Base-by-base conservation (phyloP, 2,329 filamentous ascomycete genomes). In the Sporothrix variecibatus region DNA sequence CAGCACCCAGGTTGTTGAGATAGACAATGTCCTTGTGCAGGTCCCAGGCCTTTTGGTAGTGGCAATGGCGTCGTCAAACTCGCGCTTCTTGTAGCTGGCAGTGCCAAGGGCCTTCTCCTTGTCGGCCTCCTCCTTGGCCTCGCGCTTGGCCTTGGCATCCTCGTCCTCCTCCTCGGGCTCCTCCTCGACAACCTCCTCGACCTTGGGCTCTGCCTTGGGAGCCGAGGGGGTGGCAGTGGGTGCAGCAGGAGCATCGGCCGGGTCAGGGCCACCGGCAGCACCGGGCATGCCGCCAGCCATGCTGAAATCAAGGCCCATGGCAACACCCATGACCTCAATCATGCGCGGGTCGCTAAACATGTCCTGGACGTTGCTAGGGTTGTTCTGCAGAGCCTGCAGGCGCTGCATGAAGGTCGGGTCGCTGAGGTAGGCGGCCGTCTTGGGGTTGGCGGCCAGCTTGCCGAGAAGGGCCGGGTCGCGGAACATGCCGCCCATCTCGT, bases 11-110 rank as follows among this genome's bases (percentile, higher is more conserved):
- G 84, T 99, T 99, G 86, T 97, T 99, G 75, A 98, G 88, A 84
- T 99, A 99, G 20, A 95, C 96, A 80, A 99, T 97, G 80, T 99
- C 96, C 87, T 98, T 96, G 89, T 94, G 88, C 53, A 93, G 84
- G 75, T 97, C 95, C 96, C 96, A 99, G 0, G 96, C 96, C 83
- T 97, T 97, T 82, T 83, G 89, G 87, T 99, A 99, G 86, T 99
- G 94, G 91, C 90, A 79, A 99, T 98, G 70, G 96, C 96, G 80
- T 93, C 91, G 79, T 98, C 96, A 78, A 99, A 98, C 81, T 98
- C 91, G 78, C 94, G 92, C 89, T 98, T 98, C 91, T 99, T 99
- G 88, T 99, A 99, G 82, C 92, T 92, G 79, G 96, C 94, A 17
- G 95, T 99, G 74, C 96, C 96, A 74, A 97, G 87, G 40, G 92